These are phyloP conservation scores for Coniochaeta sp. DNA, from an alignment of 2,329 filamentous ascomycete genomes.

Conservation along the genomic window DNA sequence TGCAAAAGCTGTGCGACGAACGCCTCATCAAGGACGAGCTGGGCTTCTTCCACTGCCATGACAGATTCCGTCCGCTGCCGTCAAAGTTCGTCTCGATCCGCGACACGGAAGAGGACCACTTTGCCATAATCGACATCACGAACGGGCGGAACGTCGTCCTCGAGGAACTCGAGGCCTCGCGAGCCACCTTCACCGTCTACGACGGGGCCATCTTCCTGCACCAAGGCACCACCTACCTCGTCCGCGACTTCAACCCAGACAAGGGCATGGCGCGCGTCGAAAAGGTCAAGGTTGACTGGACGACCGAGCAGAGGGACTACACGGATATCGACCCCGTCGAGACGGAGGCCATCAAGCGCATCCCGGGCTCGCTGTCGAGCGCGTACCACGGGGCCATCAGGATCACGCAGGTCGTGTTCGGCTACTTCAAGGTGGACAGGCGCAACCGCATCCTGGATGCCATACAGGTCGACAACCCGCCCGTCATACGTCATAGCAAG, in stretches of 20 bases:
- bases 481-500: conserved; percentile 75
- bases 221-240: conserved; percentile 87
- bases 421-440: conserved; percentile 95
- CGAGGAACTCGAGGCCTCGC: conserved; percentile 90
- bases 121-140: conserved; percentile 85
- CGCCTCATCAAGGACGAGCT: conserved; percentile 65
- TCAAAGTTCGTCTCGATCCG: conserved; percentile 80
- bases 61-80: conserved; percentile 78
- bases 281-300: conserved; percentile 89
- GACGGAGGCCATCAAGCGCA: conserved; percentile 76
- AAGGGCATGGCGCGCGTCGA: conserved; percentile 80
- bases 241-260: conserved; percentile 80
- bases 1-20: conserved; percentile 64
- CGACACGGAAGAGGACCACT: conserved; percentile 83
- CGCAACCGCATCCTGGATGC: conserved; percentile 81
- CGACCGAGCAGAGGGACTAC: conserved; percentile 83
- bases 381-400: conserved; percentile 84
- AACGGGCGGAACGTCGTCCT: conserved; percentile 76
- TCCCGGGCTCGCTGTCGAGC: conserved; percentile 53
- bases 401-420: conserved; percentile 84
- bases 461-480: conserved; percentile 86
- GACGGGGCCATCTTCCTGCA: conserved; percentile 96
- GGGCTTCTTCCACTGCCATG: conserved; percentile 86
- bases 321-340: conserved; percentile 92
- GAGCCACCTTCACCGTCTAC: conserved; percentile 94